Base-by-base conservation (phyloP, 2,329 filamentous ascomycete species). In the Fusarium sp. region DNA sequence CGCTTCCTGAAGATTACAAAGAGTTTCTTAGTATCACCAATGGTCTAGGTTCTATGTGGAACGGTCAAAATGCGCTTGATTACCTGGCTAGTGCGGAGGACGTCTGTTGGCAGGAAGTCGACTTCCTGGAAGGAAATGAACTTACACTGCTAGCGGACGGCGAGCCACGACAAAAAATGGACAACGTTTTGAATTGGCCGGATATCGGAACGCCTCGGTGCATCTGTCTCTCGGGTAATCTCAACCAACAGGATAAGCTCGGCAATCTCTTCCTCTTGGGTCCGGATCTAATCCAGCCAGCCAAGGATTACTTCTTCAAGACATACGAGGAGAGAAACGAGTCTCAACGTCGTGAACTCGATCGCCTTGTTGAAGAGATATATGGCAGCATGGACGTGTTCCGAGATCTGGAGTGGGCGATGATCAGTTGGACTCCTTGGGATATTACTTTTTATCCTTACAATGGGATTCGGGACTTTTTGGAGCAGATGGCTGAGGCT, bases 291-390 rank as follows among this genome's bases (percentile, higher is more conserved):
- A 16, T 63, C 8, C 42, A 57, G 6, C 58, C 48, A 18, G 24
- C 60, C 0, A 63, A 63, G 9, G 58, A 57, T 3, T 63, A 38
- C 31, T 63, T 63, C 24, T 47, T 63, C 20, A 56, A 33, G 3
- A 16, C 21, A 3, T 63, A 47, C 12, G 16, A 57, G 18, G 29
- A 57, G 3, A 20, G 41, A 7, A 21, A 57, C 4, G 24, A 57
- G 5, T 21, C 20, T 5, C 41, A 63, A 11, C 41, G 41, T 3
- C 20, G 12, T 18, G 58, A 43, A 16, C 42, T 63, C 10, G 60
- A 63, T 1, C 60, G 26, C 15, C 48, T 63, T 5, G 35, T 63
- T 8, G 18, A 38, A 10, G 58, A 63, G 37, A 63, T 24, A 6
- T 63, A 63, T 2, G 60, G 48, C 3, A 57, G 35, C 5, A 48